Base-by-base conservation (phyloP, 306 rosid genomes). In the Parietaria judaica region DNA sequence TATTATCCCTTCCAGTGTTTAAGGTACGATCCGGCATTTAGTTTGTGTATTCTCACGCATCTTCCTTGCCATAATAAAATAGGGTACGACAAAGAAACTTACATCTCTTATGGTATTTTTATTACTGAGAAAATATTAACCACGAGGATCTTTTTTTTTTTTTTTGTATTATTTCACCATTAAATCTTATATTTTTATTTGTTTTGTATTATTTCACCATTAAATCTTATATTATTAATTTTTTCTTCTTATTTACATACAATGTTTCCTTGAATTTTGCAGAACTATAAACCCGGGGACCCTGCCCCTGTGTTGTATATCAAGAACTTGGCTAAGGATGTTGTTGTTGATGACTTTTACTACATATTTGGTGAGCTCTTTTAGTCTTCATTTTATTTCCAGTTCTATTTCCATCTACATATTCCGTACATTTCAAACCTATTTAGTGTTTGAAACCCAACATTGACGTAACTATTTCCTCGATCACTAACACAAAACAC, bases 251-350 rank as follows among this genome's bases (percentile, higher is more conserved):
- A 41, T 5, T 41, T 41, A 41, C 45, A 41, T 41, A 5, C 9
- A 41, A 41, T 41, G 45, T 5, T 41, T 41, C 45, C 3, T 41
- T 41, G 45, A 8, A 3, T 41, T 41, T 3, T 41, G 81, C 89
- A 91, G 96, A 88, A 80, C 82, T 92, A 92, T 66, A 58, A 87
- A 31, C 68, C 96, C 39, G 98, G 98, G 70, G 83, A 77, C 71
- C 94, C 96, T 58, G 77, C 96, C 59, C 67, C 88, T 15, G 90
- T 88, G 62, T 84, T 92, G 82, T 92, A 92, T 74, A 71, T 92
- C 41, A 92, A 92, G 86, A 92, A 92, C 86, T 78, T 92, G 82
- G 95, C 96, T 14, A 92, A 92, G 80, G 98, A 88, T 63, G 87
- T 88, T 65, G 57, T 77, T 68, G 65, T 66, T 54, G 90, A 88